phyloP scores from a whole-genome alignment of 1,284 basidiomycete genomes.

The Tilletiopsis washingtonensis region DNA sequence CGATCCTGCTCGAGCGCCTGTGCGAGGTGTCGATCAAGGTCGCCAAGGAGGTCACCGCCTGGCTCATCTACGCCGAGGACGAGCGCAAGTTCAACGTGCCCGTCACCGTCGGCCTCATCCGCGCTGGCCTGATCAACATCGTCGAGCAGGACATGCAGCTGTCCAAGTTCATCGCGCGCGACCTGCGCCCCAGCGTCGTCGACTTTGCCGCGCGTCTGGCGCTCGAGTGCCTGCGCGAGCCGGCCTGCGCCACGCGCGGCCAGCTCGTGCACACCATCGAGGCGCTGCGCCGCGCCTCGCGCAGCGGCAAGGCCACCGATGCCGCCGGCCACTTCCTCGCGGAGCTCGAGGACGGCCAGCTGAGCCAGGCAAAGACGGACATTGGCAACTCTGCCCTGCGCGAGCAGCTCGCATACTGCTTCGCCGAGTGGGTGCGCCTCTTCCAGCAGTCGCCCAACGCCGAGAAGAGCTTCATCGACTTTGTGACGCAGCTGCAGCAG shows the following conservation, averaged over 20 bases:
- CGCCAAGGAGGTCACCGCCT: constrained; percentile 90
- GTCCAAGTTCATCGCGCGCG: constrained; percentile 68
- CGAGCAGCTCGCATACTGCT: constrained; percentile 56
- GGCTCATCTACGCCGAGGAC: constrained; percentile 94
- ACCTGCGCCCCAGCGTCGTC: constrained; percentile 68
- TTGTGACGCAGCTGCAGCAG: constrained; percentile 89
- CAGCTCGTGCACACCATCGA: constrained; percentile 79
- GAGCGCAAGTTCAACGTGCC: constrained; percentile 88
- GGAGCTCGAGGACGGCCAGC: constrained; percentile 55
- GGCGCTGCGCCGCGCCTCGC: constrained; percentile 58
- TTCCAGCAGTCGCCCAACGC: constrained; percentile 82
- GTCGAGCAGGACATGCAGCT: constrained; percentile 81
- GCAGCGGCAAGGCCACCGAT: constrained; percentile 68
- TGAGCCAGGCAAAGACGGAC: constrained; percentile 42
- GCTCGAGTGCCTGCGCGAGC: constrained; percentile 72
- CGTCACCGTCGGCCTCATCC: constrained; percentile 80
- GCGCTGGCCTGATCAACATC: constrained; percentile 70
- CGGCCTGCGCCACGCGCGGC: constrained; percentile 63
- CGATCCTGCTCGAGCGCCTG: constrained; percentile 75
- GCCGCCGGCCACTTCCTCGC: constrained; percentile 59
- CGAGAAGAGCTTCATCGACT: constrained; percentile 94
- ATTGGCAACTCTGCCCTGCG: constrained; percentile 47
- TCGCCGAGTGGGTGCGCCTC: constrained; percentile 81
- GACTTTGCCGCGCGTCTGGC: constrained; percentile 78
- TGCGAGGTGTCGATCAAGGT: constrained; percentile 86